Evolutionary conservation across 1,139 yeast genomes (phyloP).

Genomic region (Diutina rugosa): DNA sequence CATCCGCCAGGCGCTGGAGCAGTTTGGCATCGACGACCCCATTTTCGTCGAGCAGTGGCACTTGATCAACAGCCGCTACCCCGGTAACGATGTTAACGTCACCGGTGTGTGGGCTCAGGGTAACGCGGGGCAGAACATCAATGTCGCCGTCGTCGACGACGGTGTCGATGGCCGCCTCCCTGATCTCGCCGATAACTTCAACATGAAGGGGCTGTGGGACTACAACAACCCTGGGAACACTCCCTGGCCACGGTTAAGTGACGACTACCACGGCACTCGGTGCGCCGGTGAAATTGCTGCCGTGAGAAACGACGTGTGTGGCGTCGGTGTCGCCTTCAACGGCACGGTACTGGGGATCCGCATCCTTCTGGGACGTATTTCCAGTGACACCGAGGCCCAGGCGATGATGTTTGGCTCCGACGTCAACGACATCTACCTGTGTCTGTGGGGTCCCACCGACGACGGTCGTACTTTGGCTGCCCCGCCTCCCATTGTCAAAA

Average conservation of each 20-base stretch:
- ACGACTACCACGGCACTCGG: constrained; percentile 92
- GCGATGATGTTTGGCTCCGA: constrained; percentile 73
- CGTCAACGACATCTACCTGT: constrained; percentile 81
- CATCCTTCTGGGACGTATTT: constrained; percentile 67
- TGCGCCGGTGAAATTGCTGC: constrained; percentile 98
- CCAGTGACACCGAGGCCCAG: constrained; percentile 83
- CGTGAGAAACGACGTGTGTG: constrained; percentile 79
- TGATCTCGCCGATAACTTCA: constrained; percentile 64
- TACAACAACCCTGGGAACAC: constrained; percentile 63
- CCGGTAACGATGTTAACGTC: constrained; percentile 82
- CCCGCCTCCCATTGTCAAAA: constrained; percentile 66
- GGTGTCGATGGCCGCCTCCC: constrained; percentile 74
- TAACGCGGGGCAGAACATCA: constrained; percentile 70
- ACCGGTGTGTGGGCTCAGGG: constrained; percentile 77
- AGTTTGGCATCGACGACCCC: constrained; percentile 67
- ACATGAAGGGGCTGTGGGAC: constrained; percentile 77
- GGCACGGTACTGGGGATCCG: constrained; percentile 86
- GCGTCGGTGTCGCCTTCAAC: constrained; percentile 85
- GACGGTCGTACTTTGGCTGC: constrained; percentile 80
- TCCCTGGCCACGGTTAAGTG: constrained; percentile 72
- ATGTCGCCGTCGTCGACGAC: constrained; percentile 87
- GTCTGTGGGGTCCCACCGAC: constrained; percentile 99
- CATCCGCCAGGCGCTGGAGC: constrained; percentile 30
- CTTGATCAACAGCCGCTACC: constrained; percentile 52
- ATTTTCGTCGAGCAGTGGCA: constrained; percentile 83